These are phyloP conservation scores for Panicum virgatum DNA, from an alignment of 202 grass and related monocot species.

Conservation along the genomic window DNA sequence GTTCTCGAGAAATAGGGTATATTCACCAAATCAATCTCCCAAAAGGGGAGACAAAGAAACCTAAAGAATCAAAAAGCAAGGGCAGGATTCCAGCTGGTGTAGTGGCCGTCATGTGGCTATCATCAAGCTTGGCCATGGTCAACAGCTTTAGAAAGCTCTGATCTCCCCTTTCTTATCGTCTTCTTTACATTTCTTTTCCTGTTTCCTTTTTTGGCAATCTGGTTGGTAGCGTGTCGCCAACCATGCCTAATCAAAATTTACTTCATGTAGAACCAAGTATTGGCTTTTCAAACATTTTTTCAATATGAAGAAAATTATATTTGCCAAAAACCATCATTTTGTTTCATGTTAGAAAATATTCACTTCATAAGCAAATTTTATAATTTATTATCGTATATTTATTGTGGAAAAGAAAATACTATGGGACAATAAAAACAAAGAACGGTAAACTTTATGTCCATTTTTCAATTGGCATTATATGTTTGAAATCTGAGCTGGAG, in stretches of 20 bases:
- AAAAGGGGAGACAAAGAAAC: slow-evolving; percentile 34
- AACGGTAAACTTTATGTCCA: no score
- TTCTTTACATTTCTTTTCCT: slow-evolving; percentile 11
- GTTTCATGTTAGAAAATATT: not conserved
- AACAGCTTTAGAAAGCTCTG: slow-evolving; percentile 35
- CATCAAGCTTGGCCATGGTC: slow-evolving; percentile 41
- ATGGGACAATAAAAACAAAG: not conserved
- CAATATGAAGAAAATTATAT: not conserved
- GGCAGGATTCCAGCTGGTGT: slow-evolving; percentile 37
- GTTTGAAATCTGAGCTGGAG: not conserved
- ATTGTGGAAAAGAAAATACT: not conserved
- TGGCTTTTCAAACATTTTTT: not conserved
- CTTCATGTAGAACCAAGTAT: not conserved
- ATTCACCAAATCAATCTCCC: slow-evolving; percentile 9
- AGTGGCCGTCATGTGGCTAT: slow-evolving; percentile 55
- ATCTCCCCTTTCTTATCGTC: not conserved
- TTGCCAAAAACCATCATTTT: not conserved
- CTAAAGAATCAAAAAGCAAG: slow-evolving; percentile 32
- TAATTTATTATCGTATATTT: not conserved
- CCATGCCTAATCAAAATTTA: slow-evolving; percentile 14
- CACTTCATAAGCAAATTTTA: no score
- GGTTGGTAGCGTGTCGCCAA: slow-evolving; percentile 6
- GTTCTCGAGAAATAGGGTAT: not conserved
- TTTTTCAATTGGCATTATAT: not conserved
- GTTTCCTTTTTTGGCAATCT: slow-evolving; percentile 35